Conservation (phyloP, 495 filamentous ascomycete genomes). For the Pseudomonodictys pantanalensis region DNA sequence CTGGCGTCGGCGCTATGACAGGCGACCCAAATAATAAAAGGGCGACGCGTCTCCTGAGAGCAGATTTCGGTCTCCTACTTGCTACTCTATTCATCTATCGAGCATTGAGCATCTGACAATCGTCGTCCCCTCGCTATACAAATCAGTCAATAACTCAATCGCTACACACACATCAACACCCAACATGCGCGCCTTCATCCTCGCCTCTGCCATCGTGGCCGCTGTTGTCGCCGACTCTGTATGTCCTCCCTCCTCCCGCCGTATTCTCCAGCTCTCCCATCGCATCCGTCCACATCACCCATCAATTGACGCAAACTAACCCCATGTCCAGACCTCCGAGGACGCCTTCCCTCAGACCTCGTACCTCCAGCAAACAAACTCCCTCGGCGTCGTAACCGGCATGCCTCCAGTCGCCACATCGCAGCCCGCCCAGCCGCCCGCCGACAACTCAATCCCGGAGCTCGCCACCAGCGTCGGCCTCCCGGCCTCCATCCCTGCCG, state of each 20-base stretch:
- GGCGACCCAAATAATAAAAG: not conserved
- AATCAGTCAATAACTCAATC: conserved; percentile 7
- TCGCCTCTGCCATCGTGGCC: conserved; percentile 36
- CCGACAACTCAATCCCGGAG: conserved; percentile 44
- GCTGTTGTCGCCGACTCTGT: conserved; percentile 33
- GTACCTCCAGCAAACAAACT: conserved; percentile 53
- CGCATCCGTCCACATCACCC: not conserved
- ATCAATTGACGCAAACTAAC: conserved; percentile 1
- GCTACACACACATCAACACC: conserved; percentile 6
- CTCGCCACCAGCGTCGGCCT: conserved; percentile 8
- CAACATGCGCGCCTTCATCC: conserved; percentile 41
- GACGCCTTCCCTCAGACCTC: conserved; percentile 45
- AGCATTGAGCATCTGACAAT: too few relatives aligned
- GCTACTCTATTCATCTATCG: not conserved
- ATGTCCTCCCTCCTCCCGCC: not conserved
- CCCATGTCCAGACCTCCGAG: conserved; percentile 12
- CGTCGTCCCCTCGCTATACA: not conserved
- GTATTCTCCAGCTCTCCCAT: too few relatives aligned
- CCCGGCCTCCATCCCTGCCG: conserved; percentile 44
- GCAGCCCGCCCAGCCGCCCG: conserved; percentile 43
- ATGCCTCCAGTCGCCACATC: conserved; percentile 28
- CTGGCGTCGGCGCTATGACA: not conserved
- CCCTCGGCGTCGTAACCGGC: conserved; percentile 56
- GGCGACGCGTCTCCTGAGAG: conserved; percentile 2
- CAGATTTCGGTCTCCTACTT: not conserved